Percentiles rank a stretch among this genome's conserved stretches.
Conservation (phyloP, 306 rosid species). For the peach (Prunus persica) region Prunus_persica_NCBIv2 NC_034012.1:22810501-22811000, state of each 20-base stretch:
- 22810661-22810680: constrained; percentile 1
- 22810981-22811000: neutral
- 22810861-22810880: neutral
- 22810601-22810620: neutral
- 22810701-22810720: neutral
- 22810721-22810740: constrained; percentile 16
- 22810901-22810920: neutral
- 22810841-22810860: constrained; percentile 17
- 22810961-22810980: neutral
- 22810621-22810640: neutral
- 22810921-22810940: neutral
- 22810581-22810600: neutral
- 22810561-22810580: neutral
- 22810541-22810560: neutral
- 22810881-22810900: neutral
- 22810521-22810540: neutral
- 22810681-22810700: neutral
- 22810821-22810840: constrained; percentile 12
- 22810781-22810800: constrained; percentile 5
- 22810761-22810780: neutral
- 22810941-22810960: no score
- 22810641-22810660: constrained; percentile 18
- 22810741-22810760: constrained; percentile 7
- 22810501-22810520: neutral
- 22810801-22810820: constrained; percentile 6